These are phyloP conservation scores for Naganishia friedmannii DNA, from an alignment of 768 basidiomycete species.

Conservation along the genomic window DNA sequence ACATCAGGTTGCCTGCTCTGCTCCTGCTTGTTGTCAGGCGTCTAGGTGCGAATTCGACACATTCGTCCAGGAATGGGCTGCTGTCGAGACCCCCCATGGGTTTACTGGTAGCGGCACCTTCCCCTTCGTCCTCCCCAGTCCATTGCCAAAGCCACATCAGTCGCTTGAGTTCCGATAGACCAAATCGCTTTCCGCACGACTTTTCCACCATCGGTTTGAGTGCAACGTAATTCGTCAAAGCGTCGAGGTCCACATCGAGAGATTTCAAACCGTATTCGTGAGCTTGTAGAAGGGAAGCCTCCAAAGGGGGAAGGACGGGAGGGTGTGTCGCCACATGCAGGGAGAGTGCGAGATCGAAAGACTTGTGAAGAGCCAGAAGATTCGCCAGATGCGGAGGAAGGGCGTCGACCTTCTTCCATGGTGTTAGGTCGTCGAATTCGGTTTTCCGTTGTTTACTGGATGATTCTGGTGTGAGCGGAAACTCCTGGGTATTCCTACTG, in stretches of 20 bases:
- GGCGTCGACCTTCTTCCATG: conserved; percentile 7
- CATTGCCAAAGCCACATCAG: conserved; percentile 51
- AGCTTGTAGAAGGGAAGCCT: not conserved
- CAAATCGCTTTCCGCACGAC: conserved; percentile 44
- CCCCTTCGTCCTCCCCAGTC: conserved; percentile 38
- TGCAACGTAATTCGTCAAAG: conserved; percentile 43
- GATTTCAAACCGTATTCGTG: conserved; percentile 11
- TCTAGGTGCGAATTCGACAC: conserved; percentile 3
- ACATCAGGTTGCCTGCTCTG: not conserved
- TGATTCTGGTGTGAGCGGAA: conserved; percentile 15
- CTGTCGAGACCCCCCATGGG: not conserved
- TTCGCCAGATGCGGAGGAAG: conserved; percentile 47
- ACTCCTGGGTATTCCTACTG: conserved; percentile 21
- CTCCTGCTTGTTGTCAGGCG: too few species aligned
- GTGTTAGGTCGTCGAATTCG: conserved; percentile 6
- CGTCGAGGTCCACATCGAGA: conserved; percentile 38
- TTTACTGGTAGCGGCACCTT: conserved; percentile 27
- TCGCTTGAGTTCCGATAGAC: conserved; percentile 40
- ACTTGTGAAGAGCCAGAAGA: conserved; percentile 43
- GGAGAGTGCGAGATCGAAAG: conserved; percentile 48
- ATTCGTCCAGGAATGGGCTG: not conserved
- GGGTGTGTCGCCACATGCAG: conserved; percentile 49
- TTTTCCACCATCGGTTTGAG: conserved; percentile 47
- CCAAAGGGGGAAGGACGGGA: conserved; percentile 46
- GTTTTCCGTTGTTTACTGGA: conserved; percentile 5